These are phyloP conservation scores for Lentinus brumalis DNA, from an alignment of 768 basidiomycete genomes.

Conservation along the genomic window DNA sequence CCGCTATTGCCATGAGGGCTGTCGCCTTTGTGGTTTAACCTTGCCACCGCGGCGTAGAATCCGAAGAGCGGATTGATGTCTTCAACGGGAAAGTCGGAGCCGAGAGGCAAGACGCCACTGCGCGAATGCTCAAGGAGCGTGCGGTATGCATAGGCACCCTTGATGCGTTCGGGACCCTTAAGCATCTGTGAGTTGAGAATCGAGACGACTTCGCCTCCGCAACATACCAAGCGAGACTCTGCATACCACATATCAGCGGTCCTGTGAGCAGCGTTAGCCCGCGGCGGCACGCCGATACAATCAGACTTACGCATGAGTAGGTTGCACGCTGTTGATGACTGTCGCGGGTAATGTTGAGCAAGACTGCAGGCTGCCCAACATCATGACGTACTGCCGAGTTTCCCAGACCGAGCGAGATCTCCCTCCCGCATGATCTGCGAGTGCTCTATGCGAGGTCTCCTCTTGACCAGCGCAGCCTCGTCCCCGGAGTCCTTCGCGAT, in stretches of 20 bases:
- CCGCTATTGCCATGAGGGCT: conserved; percentile 85
- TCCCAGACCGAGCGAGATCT: conserved; percentile 71
- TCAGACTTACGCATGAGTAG: conserved; percentile 77
- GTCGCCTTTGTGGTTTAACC: conserved; percentile 64
- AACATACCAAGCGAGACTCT: conserved; percentile 69
- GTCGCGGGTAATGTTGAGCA: background rate
- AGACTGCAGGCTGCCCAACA: background rate
- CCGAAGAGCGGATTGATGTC: conserved; percentile 85
- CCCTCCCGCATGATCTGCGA: conserved; percentile 79
- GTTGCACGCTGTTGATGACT: conserved; percentile 93
- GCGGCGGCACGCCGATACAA: conserved; percentile 38
- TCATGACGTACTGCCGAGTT: conserved; percentile 63
- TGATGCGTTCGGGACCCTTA: conserved; percentile 79
- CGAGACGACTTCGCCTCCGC: background rate
- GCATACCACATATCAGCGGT: conserved; percentile 95
- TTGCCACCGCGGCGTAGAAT: conserved; percentile 86
- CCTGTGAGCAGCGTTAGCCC: conserved; percentile 35
- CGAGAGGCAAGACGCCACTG: conserved; percentile 68
- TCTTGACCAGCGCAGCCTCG: conserved; percentile 39
- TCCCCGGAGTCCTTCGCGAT: conserved; percentile 31
- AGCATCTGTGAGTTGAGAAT: background rate
- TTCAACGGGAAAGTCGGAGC: conserved; percentile 95
- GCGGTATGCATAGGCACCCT: conserved; percentile 89
- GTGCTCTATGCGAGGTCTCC: conserved; percentile 88
- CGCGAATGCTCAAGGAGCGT: conserved; percentile 66